Base-by-base conservation (phyloP, 176 grass and related monocot genomes). In the Areca catechu region DNA sequence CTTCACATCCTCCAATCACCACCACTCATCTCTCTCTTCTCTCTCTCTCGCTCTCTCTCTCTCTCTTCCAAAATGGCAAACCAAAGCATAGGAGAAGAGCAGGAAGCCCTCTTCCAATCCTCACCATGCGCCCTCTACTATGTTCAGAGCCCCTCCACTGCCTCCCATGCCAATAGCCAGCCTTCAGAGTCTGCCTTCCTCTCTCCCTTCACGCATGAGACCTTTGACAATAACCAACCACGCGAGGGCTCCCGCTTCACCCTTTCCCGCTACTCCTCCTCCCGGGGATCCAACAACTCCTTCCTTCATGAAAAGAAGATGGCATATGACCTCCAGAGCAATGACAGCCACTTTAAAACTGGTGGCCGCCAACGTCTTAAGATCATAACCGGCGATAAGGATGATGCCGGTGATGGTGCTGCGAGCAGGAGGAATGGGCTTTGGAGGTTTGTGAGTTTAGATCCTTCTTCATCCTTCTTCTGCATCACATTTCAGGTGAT, bases 231-330 rank as follows among this genome's bases (percentile, higher is more conserved):
- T 14, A 9, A 43, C 34, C 34, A 12, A 43, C 2, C 34, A 7
- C 9, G 34, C 7, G 77, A 77, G 37, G 80, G 71, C 0, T 96
- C 83, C 22, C 83, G 83, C 61, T 80, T 90, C 63, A 56, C 84
- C 2, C 80, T 96, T 22, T 90, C 91, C 50, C 82, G 80, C 68
- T 96, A 90, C 80, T 96, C 92, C 21, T 96, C 92, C 50, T 96
- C 86, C 17, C 86, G 77, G 15, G 83, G 92, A 16, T 90, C 80
- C 59, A 90, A 87, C 71, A 88, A 62, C 77, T 96, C 83, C 69
- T 90, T 96, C 83, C 80, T 83, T 17, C 80, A 71, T 20, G 67
- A 82, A 10, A 87, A 82, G 64, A 86, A 82, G 61, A 68, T 58
- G 34, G 7, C 22, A 43, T 43, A 43, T 12, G 34, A 43, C 34